Evolutionary conservation across 495 filamentous ascomycete genomes (phyloP).

Genomic region (Daldinia bambusicola): DNA sequence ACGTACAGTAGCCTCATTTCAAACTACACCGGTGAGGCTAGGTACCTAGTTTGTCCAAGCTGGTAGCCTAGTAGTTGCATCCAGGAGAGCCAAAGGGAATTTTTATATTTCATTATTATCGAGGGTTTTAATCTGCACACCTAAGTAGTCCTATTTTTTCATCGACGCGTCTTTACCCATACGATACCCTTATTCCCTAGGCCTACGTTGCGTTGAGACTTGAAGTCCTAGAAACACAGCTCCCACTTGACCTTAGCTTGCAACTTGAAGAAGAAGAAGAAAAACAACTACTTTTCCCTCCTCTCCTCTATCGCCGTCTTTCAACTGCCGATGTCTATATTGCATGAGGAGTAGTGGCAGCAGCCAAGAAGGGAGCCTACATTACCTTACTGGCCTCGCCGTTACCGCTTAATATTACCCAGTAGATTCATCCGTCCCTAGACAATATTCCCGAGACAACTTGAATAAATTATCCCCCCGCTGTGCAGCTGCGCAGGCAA

Average conservation of each 20-base stretch:
- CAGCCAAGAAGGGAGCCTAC: slow-evolving; percentile 37
- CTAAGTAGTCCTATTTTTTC: slow-evolving; percentile 8
- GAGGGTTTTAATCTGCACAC: not conserved
- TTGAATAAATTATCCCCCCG: slow-evolving; percentile 19
- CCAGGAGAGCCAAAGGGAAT: slow-evolving; percentile 12
- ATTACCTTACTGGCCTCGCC: slow-evolving; percentile 31
- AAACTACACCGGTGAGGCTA: slow-evolving; percentile 24
- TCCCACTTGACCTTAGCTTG: slow-evolving; percentile 24
- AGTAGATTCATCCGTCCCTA: slow-evolving; percentile 41
- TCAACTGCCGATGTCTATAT: slow-evolving; percentile 44
- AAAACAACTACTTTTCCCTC: slow-evolving; percentile 8
- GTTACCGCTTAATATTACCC: slow-evolving; percentile 41
- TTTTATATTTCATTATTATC: slow-evolving; percentile 24
- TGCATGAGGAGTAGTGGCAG: slow-evolving; percentile 35
- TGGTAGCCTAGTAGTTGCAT: slow-evolving; percentile 28
- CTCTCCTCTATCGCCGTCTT: slow-evolving; percentile 5
- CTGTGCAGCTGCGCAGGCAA: slow-evolving; percentile 32
- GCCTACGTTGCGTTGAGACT: slow-evolving; percentile 19
- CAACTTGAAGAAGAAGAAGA: not conserved
- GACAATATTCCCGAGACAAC: slow-evolving; percentile 35
- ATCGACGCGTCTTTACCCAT: not conserved
- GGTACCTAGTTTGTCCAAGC: slow-evolving; percentile 26
- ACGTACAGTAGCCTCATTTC: slow-evolving; percentile 26
- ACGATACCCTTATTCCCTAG: slow-evolving; percentile 10
- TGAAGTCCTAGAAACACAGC: slow-evolving; percentile 21